Evolutionary conservation across 768 basidiomycete genomes (phyloP).

Genomic region (Amanita muscaria): DNA sequence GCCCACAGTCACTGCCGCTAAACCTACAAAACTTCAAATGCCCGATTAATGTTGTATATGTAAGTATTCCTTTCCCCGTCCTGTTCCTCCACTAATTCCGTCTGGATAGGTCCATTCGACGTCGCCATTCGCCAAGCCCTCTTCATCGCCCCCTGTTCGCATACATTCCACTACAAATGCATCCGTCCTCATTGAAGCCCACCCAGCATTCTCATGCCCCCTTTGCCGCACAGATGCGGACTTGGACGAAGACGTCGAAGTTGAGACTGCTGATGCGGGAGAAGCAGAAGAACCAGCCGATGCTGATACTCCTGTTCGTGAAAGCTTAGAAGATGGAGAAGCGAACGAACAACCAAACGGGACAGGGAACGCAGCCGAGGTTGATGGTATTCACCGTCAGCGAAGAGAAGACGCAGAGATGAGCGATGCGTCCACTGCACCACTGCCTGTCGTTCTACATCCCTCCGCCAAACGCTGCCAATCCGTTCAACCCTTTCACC

Average conservation of each 20-base stretch:
- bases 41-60: conserved; percentile 96
- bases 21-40: conserved; percentile 27
- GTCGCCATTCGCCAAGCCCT: conserved; percentile 93
- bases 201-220: conserved; percentile 91
- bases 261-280: conserved; percentile 23
- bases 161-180: conserved; percentile 96
- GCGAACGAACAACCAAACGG: too few relatives aligned
- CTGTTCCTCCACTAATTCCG: background rate
- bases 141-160: conserved; percentile 96
- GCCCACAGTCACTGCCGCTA: conserved; percentile 10
- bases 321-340: too few relatives aligned
- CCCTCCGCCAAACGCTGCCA: too few relatives aligned
- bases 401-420: too few relatives aligned
- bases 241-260: conserved; percentile 90
- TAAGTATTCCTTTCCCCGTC: conserved; percentile 27
- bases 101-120: conserved; percentile 52
- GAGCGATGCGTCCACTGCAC: too few relatives aligned
- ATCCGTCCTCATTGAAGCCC: conserved; percentile 80
- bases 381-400: too few relatives aligned
- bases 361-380: too few relatives aligned
- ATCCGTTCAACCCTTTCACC: too few relatives aligned
- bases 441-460: too few relatives aligned
- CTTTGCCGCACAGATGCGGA: conserved; percentile 93
- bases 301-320: too few relatives aligned
- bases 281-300: conserved; percentile 13